phyloP scores from a whole-genome alignment of 2,329 filamentous ascomycete genomes.

The Claviceps fusiformis region DNA sequence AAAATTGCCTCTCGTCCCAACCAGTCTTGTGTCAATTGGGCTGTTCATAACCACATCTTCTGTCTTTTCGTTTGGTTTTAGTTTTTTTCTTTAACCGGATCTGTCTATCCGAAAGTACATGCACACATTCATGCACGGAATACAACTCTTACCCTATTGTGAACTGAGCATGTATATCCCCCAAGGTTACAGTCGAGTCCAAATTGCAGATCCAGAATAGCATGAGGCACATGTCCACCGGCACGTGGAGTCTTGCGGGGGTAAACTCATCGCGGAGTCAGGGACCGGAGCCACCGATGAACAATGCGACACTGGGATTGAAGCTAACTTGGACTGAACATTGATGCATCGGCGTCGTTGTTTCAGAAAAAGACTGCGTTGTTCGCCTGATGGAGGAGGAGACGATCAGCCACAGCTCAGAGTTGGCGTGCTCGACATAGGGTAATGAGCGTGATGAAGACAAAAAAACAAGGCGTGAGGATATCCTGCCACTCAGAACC shows the following conservation, averaged over 20 bases:
- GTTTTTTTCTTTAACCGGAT: neutral
- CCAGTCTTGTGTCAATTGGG: no score
- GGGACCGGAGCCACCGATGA: constrained; percentile 1
- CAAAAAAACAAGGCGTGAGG: neutral
- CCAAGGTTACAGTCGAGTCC: neutral
- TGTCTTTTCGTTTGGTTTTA: neutral
- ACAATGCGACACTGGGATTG: neutral
- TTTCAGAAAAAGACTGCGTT: neutral
- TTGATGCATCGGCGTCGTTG: neutral
- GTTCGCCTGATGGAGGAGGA: neutral
- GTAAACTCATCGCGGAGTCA: neutral
- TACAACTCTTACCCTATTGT: no score
- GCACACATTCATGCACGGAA: neutral
- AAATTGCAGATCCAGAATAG: neutral
- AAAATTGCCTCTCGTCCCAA: no score
- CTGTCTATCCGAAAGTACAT: neutral
- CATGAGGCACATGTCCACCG: neutral
- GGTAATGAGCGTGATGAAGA: neutral
- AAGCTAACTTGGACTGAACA: neutral
- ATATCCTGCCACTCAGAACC: neutral
- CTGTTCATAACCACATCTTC: no score
- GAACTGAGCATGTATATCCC: no score
- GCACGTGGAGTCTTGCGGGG: constrained; percentile 2
- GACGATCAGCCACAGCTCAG: neutral
- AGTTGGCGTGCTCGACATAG: neutral